These are phyloP conservation scores for Septoria linicola DNA, from an alignment of 2,329 filamentous ascomycete genomes.

Conservation along the genomic window DNA sequence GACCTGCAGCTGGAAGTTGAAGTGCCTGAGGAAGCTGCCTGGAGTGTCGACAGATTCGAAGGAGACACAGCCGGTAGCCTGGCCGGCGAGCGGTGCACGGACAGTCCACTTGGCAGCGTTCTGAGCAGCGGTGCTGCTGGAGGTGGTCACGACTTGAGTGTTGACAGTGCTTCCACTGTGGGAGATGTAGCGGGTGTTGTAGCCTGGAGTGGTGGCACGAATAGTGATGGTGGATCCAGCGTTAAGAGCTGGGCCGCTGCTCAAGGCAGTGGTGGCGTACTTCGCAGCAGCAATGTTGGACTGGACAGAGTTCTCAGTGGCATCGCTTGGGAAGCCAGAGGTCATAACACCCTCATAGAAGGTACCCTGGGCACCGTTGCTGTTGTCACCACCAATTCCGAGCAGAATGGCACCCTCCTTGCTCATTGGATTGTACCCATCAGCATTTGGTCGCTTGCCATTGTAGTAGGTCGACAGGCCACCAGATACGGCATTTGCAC, in stretches of 20 bases:
- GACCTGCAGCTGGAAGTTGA: conserved; percentile 53
- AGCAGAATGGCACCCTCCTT: conserved; percentile 67
- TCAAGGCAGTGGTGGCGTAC: conserved; percentile 53
- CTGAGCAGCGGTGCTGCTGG: conserved; percentile 52
- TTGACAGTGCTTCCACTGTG: conserved; percentile 54
- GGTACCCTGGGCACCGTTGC: conserved; percentile 54
- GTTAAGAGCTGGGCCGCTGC: conserved; percentile 49
- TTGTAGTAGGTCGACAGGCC: conserved; percentile 59
- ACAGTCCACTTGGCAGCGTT: conserved; percentile 56
- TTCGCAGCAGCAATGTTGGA: conserved; percentile 60
- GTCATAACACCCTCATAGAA: conserved; percentile 64
- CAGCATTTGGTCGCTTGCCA: conserved; percentile 52
- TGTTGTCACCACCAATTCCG: conserved; percentile 71
- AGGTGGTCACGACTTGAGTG: conserved; percentile 56
- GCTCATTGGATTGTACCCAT: conserved; percentile 60
- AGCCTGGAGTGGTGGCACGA: conserved; percentile 57
- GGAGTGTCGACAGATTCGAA: conserved; percentile 61
- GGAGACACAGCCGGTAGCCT: conserved; percentile 53
- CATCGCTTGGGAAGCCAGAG: conserved; percentile 60
- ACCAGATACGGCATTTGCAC: conserved; percentile 56
- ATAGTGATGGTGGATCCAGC: conserved; percentile 55
- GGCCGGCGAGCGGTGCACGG: conserved; percentile 55
- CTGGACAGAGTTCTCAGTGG: conserved; percentile 51
- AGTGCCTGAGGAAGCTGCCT: conserved; percentile 60
- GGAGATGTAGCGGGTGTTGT: conserved; percentile 55